Evolutionary conservation across 257 asterid genomes (phyloP), one percentile per base, ranked within the genome.

Genomic region (Thymus mandschuricus): DNA sequence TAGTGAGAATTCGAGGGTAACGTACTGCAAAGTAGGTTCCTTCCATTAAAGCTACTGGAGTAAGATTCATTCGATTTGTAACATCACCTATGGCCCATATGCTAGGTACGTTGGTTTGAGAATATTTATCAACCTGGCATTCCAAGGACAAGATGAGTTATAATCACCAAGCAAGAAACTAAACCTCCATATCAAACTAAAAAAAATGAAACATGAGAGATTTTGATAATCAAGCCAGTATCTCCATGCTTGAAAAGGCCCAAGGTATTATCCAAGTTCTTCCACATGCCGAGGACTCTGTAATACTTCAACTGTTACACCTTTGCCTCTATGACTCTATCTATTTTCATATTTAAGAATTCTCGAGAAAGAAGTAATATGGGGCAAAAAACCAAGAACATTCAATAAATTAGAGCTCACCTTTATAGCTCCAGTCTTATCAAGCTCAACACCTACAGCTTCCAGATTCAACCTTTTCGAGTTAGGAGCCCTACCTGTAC

Each of bases 31-130:
- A 92, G 72, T 80, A 85, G 77, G 89, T 77, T 77, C 98, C 99
- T 83, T 95, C 99, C 98, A 88, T 87, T 68, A 95, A 87, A 82
- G 99, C 99, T 76, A 95, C 96, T 45, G 99, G 99, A 72, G 98
- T 95, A 50, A 95, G 97, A 85, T 95, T 95, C 84, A 95, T 86
- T 50, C 97, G 84, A 77, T 95, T 86, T 50, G 98, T 92, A 65
- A 83, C 98, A 81, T 95, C 98, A 43, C 97, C 98, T 31, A 95
- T 84, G 34, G 99, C 99, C 98, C 98, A 92, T 82, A 95, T 89
- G 88, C 98, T 95, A 28, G 98, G 97, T 72, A 95, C 35, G 65
- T 87, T 95, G 75, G 99, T 92, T n/a, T 78, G 89, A 44, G 97
- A 92, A 73, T 82, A 87, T 70, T 76, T 89, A 64, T 92, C 87